phyloP scores from a whole-genome alignment of 768 basidiomycete species.

The Rhodotorula kratochvilovae region DNA sequence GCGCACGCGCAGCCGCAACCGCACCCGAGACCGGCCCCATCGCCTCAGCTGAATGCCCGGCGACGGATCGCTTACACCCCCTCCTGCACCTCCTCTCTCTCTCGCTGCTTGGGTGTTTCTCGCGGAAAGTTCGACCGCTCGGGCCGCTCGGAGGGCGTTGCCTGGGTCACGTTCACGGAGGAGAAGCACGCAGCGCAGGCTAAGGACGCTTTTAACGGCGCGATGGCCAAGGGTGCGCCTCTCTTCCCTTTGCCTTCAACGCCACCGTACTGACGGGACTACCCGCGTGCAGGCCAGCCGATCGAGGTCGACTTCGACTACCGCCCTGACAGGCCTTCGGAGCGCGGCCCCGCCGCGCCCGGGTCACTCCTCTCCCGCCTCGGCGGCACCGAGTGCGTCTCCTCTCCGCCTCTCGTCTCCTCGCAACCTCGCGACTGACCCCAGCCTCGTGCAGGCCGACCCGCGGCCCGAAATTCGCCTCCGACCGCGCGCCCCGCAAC shows the following conservation, averaged over 20 bases:
- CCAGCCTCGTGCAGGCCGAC: too few species aligned
- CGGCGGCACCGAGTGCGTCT: conserved; percentile 21
- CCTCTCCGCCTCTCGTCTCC: neutral
- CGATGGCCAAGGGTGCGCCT: conserved; percentile 40
- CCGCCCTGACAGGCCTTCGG: neutral
- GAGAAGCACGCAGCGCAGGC: conserved; percentile 39
- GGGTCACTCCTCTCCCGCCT: conserved; percentile 35
- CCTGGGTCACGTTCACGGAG: conserved; percentile 28
- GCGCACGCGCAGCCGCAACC: neutral
- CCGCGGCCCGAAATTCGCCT: conserved; percentile 2
- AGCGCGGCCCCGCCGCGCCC: conserved; percentile 5
- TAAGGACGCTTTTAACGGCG: conserved; percentile 43
- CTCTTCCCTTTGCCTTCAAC: neutral
- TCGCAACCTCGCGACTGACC: neutral
- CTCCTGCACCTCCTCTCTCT: conserved; percentile 2
- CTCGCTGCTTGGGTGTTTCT: neutral
- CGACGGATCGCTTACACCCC: conserved; percentile 14
- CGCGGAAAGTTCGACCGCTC: conserved; percentile 40
- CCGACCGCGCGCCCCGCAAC: neutral
- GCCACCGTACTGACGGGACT: neutral
- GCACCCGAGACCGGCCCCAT: neutral
- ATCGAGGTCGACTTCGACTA: conserved; percentile 40
- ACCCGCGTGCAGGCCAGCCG: conserved; percentile 30
- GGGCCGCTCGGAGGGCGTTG: conserved; percentile 42
- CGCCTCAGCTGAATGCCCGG: neutral